Conservation (phyloP, 2,329 filamentous ascomycete genomes). For the Colletotrichum chrysophilum region DNA sequence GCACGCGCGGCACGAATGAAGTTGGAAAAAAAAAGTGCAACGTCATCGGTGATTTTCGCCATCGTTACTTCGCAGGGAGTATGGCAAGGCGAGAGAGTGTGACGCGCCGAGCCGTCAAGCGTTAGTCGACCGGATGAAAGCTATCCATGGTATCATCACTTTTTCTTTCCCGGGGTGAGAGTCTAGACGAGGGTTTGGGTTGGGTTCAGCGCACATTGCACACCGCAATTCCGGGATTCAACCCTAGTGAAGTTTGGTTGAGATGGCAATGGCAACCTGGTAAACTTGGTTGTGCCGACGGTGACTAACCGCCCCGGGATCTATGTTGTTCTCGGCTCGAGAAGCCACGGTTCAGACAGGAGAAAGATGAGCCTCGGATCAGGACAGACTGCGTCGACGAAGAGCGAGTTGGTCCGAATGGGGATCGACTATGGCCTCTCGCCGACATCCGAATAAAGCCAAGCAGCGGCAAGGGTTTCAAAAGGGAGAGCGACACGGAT, state of each 20-base stretch:
- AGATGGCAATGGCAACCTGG: neutral
- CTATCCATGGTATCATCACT: neutral
- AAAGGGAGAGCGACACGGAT: neutral
- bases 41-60: neutral
- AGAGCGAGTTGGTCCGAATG: neutral
- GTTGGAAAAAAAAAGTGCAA: neutral
- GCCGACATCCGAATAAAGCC: neutral
- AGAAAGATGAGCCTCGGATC: neutral
- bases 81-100: neutral
- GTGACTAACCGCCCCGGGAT: neutral
- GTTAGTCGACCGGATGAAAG: neutral
- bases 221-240: neutral
- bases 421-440: neutral
- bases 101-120: neutral
- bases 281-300: neutral
- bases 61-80: neutral
- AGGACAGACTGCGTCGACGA: neutral
- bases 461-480: neutral
- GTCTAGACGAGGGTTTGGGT: neutral
- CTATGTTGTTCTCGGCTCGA: neutral
- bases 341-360: neutral
- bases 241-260: neutral
- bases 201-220: neutral
- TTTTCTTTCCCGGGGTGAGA: neutral
- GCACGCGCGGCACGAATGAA: neutral